Evolutionary conservation across 2,329 filamentous ascomycete species (phyloP), one percentile per base, ranked within the genome.

Genomic region (Colletotrichum truncatum): DNA sequence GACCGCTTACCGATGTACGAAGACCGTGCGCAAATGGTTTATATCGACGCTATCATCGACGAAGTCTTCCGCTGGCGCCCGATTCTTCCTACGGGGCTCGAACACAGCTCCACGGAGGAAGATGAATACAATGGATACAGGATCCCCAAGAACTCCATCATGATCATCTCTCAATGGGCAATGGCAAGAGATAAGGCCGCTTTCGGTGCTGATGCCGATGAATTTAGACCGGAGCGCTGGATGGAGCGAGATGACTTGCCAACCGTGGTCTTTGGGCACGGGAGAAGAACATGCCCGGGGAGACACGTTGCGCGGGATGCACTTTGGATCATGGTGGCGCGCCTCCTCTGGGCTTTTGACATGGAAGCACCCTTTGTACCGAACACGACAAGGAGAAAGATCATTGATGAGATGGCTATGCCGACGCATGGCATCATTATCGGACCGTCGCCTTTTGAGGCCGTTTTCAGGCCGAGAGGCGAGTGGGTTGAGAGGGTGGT

Each of bases 271-370:
- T 85, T 84, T 70, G 78, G 78, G 6, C 73, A 74, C 30, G 82
- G 82, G 3, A 76, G 74, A 39, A 80, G 75, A 51, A 70, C 75
- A 67, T 84, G 83, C 67, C 70, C 84, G 9, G 83, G 83, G 2
- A 80, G 77, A 68, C 74, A 76, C 30, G 77, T 83, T 43, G 81
- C 83, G 1, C 80, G 85, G 39, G 80, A 82, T 11, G 78, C 75
- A 6, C 70, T 86, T 4, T 82, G 78, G 65, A 71, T 82, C 4
- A 69, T 70, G 23, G 73, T 82, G 18, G 74, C 81, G 1, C 76
- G 79, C 23, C 48, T 84, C 36, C 70, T 88, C 0, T 88, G 85
- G 86, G 82, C 81, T 0, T 86, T 85, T 63, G 73, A 81, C 3
- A 70, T 80, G 14, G 71, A 73, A 60, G 66, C 72, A 4, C 41